These are phyloP conservation scores for Russula olivacea DNA, from an alignment of 768 basidiomycete genomes.

Conservation along the genomic window DNA sequence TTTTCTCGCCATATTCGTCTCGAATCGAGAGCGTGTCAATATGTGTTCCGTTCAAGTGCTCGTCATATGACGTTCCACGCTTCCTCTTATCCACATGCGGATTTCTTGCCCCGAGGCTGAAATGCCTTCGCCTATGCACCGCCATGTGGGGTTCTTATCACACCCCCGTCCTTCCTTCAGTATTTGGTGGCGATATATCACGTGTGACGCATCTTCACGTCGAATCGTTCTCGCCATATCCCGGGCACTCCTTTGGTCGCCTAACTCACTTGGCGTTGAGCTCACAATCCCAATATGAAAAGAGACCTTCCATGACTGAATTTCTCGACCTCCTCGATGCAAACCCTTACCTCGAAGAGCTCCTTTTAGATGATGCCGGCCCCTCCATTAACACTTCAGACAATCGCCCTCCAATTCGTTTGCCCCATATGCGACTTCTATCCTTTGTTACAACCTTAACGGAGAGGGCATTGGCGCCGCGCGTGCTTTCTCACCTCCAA, in stretches of 20 bases:
- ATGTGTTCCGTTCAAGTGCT: slow-evolving; percentile 22
- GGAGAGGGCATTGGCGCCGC: slow-evolving; percentile 18
- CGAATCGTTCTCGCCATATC: slow-evolving; percentile 26
- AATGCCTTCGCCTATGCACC: slow-evolving; percentile 23
- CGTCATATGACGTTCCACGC: slow-evolving; percentile 20
- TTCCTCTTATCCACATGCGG: slow-evolving; percentile 23
- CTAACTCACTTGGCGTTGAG: slow-evolving; percentile 26
- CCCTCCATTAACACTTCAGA: slow-evolving; percentile 17
- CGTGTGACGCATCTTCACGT: slow-evolving; percentile 25
- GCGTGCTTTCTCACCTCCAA: slow-evolving; percentile 18
- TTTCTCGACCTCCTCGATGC: slow-evolving; percentile 25
- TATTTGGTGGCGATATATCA: slow-evolving; percentile 25
- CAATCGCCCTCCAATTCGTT: slow-evolving; percentile 11
- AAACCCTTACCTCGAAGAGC: slow-evolving; percentile 23
- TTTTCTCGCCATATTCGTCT: slow-evolving; percentile 22
- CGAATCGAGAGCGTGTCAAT: slow-evolving; percentile 23
- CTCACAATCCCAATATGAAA: slow-evolving; percentile 24
- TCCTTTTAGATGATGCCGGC: slow-evolving; percentile 26
- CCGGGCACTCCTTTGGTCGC: slow-evolving; percentile 20
- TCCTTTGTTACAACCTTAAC: slow-evolving; percentile 15
- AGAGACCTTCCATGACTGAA: slow-evolving; percentile 24
- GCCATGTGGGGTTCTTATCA: slow-evolving; percentile 24
- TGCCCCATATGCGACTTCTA: slow-evolving; percentile 22
- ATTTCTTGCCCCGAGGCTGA: slow-evolving; percentile 21
- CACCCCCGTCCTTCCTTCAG: slow-evolving; percentile 16